Percentiles rank a stretch among this genome's conserved stretches.
phyloP scores from a whole-genome alignment of 129 eudicot species.

The Flaveria brownii region DNA sequence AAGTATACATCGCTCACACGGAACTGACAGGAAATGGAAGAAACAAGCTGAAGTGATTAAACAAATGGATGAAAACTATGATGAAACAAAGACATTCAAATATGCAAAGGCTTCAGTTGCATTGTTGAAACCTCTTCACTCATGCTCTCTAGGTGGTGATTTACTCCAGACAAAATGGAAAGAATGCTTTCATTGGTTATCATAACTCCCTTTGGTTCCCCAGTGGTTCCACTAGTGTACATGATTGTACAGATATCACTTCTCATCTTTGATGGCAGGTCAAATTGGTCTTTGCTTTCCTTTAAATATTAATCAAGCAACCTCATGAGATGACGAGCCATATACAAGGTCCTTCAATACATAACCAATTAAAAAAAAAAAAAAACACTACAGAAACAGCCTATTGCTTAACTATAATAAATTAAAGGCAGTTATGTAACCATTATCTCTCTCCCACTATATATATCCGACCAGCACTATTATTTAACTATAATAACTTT shows the following conservation, averaged over 20 bases:
- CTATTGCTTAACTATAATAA: too few relatives aligned
- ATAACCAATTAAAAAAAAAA: too few relatives aligned
- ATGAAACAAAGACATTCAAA: background rate
- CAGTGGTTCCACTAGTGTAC: conserved; percentile 98
- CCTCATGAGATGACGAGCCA: background rate
- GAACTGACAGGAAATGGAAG: conserved; percentile 46
- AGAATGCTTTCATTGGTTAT: conserved; percentile 81
- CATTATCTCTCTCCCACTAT: too few relatives aligned
- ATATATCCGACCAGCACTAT: too few relatives aligned
- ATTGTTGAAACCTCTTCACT: conserved; percentile 57
- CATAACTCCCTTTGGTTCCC: conserved; percentile 94
- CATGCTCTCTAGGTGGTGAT: conserved; percentile 73
- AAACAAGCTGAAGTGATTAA: background rate
- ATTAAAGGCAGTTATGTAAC: too few relatives aligned
- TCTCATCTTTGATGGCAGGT: conserved; percentile 68
- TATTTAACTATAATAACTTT: too few relatives aligned
- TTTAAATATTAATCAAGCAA: conserved; percentile 14
- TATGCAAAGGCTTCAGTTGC: background rate
- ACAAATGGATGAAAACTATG: background rate
- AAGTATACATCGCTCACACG: conserved; percentile 59
- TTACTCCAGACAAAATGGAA: conserved; percentile 69
- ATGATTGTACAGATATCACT: conserved; percentile 85
- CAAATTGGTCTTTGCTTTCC: conserved; percentile 51
- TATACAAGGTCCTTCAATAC: too few relatives aligned
- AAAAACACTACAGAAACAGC: too few relatives aligned